phyloP scores from a whole-genome alignment of 192 early-diverging fungal genomes.

The Chytriomyces hyalinus region DNA sequence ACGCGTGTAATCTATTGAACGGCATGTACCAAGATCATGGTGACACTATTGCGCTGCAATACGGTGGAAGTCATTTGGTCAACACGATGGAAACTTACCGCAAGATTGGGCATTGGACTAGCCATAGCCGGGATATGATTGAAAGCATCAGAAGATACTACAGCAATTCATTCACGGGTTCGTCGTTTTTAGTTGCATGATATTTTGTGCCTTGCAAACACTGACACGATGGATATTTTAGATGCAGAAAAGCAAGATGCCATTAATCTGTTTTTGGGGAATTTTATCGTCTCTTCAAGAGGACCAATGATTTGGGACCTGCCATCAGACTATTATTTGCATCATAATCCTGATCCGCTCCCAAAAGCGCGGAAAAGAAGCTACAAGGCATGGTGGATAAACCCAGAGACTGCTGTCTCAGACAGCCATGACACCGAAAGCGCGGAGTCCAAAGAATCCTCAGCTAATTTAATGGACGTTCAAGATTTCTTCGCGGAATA shows the following conservation, averaged over 20 bases:
- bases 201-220: background rate
- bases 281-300: conserved; percentile 46
- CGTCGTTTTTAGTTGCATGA: background rate
- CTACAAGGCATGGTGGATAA: conserved; percentile 44
- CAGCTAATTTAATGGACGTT: conserved; percentile 9
- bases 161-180: conserved; percentile 90
- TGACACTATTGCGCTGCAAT: conserved; percentile 86
- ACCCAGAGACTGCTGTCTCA: background rate
- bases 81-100: conserved; percentile 98
- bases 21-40: conserved; percentile 98
- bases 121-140: conserved; percentile 94
- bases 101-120: conserved; percentile 92
- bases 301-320: conserved; percentile 75
- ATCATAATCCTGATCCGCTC: conserved; percentile 54
- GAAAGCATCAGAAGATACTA: conserved; percentile 91
- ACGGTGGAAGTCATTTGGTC: conserved; percentile 96
- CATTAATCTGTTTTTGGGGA: conserved; percentile 87
- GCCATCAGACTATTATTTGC: conserved; percentile 75
- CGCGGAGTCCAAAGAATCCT: too few species aligned
- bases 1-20: conserved; percentile 90
- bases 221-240: conserved; percentile 24
- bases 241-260: conserved; percentile 98
- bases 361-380: conserved; percentile 4
- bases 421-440: background rate
- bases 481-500: conserved; percentile 85